phyloP scores from a whole-genome alignment of 352 stramenopile species.

The Saprolegnia diclina region DNA sequence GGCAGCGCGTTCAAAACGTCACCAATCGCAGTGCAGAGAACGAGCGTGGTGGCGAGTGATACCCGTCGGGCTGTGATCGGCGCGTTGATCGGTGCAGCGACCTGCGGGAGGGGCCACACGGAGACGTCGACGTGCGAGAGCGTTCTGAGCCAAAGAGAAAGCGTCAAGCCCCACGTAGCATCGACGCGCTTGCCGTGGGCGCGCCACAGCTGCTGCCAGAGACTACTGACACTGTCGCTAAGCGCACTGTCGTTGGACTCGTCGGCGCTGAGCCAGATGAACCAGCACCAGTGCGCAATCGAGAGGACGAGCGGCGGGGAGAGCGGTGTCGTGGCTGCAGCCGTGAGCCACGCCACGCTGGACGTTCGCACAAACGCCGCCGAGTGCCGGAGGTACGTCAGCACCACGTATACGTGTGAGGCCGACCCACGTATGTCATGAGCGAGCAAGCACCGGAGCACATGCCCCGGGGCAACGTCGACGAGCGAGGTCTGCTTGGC shows the following conservation, averaged over 20 bases:
- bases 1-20: background rate
- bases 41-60: background rate
- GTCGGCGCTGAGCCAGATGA: background rate
- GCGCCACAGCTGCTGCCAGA: background rate
- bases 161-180: background rate
- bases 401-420: background rate
- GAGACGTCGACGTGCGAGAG: background rate
- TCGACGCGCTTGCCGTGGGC: background rate
- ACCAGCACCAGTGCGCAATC: background rate
- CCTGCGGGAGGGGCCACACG: background rate
- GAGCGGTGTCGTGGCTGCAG: background rate
- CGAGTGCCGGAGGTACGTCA: background rate
- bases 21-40: background rate
- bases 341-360: background rate
- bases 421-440: background rate
- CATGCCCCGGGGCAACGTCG: background rate
- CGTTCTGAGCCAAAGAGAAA: background rate
- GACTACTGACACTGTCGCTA: background rate
- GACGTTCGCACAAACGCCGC: background rate
- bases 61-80: background rate
- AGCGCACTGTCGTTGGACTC: background rate
- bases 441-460: background rate
- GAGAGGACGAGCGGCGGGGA: background rate
- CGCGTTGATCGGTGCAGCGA: background rate
- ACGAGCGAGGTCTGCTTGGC: background rate